Conservation (phyloP, 257 asterid species). For the Asclepias syriaca region DNA sequence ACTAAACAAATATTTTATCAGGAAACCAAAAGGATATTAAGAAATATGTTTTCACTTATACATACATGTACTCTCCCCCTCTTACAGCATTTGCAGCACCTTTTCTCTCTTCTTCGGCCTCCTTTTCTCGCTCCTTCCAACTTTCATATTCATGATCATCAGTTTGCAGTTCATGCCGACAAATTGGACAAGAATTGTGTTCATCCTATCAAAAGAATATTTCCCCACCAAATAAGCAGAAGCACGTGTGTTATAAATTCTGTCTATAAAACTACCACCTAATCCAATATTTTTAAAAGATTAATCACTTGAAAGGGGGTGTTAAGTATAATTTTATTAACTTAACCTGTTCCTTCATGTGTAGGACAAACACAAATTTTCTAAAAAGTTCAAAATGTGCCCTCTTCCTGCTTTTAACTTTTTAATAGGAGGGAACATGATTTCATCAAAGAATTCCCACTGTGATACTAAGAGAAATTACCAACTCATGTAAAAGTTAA, state of each 20-base stretch:
- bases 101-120: slow-evolving; percentile 93
- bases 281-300: too few relatives aligned
- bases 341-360: neutral
- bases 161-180: slow-evolving; percentile 87
- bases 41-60: slow-evolving; percentile 27
- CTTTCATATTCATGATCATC: slow-evolving; percentile 89
- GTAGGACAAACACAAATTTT: neutral
- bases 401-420: neutral
- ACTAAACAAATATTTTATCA: neutral
- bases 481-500: neutral
- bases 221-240: slow-evolving; percentile 1
- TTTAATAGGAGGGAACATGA: neutral
- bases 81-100: slow-evolving; percentile 97
- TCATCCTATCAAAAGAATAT: slow-evolving; percentile 46
- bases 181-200: slow-evolving; percentile 94
- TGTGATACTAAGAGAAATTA: neutral
- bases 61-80: slow-evolving; percentile 95
- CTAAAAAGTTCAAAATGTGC: neutral
- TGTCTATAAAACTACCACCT: neutral
- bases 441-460: neutral
- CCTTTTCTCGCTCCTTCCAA: slow-evolving; percentile 90
- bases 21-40: neutral
- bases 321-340: neutral
- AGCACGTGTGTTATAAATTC: neutral
- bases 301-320: neutral